Conservation (phyloP, 192 early-diverging fungal species). For the Gonapodya prolifera region DNA sequence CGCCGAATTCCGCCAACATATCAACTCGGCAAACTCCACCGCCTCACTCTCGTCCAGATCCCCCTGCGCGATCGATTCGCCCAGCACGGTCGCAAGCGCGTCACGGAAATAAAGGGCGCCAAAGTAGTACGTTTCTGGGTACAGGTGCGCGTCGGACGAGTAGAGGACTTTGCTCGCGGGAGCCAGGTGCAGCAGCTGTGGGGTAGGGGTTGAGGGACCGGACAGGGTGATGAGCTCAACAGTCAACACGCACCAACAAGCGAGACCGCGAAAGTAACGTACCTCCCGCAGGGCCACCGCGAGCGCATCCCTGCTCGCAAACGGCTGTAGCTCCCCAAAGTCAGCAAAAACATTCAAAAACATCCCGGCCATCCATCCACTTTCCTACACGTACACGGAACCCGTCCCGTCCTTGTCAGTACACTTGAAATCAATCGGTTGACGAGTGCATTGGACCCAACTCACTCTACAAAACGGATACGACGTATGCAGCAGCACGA, state of each 20-base stretch:
- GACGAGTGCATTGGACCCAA: too few relatives aligned
- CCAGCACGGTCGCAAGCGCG: background rate
- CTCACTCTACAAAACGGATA: background rate
- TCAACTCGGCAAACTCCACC: background rate
- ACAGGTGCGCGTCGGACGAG: background rate
- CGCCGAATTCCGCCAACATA: background rate
- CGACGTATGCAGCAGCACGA: background rate
- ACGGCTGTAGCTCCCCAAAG: background rate
- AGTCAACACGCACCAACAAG: background rate
- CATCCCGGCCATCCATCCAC: background rate
- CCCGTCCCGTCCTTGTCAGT: too few relatives aligned
- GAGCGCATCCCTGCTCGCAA: background rate
- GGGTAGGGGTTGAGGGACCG: too few relatives aligned
- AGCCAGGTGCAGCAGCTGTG: background rate
- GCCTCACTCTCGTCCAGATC: conserved; percentile 1
- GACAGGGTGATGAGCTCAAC: background rate
- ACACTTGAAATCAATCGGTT: too few relatives aligned
- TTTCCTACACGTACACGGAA: too few relatives aligned
- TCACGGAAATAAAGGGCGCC: conserved; percentile 1
- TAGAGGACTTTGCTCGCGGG: conserved; percentile 1
- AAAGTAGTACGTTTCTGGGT: background rate
- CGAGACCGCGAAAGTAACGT: background rate
- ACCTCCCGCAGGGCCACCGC: background rate
- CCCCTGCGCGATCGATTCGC: background rate
- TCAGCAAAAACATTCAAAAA: background rate